Conservation (phyloP, 2,329 filamentous ascomycete species). For the Clonostachys chloroleuca region DNA sequence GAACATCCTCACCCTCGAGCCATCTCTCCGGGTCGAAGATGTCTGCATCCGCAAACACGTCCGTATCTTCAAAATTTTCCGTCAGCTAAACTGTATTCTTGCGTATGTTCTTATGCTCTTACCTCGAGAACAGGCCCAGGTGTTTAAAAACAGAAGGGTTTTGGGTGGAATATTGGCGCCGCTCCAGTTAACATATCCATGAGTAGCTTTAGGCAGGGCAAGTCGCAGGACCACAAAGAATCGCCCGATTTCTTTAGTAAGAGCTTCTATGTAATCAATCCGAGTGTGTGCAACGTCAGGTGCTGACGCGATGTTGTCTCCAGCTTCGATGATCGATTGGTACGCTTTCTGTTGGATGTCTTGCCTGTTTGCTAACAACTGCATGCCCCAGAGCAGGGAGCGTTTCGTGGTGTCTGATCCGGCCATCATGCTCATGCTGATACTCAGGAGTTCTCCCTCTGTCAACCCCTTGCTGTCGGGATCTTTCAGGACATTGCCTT, state of each 20-base stretch:
- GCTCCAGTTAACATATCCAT: conserved; percentile 13
- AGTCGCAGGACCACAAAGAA: conserved; percentile 64
- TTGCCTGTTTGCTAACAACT: conserved; percentile 15
- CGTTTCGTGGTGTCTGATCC: conserved; percentile 16
- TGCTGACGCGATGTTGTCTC: conserved; percentile 5
- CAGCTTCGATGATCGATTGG: conserved; percentile 7
- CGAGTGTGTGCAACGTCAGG: conserved; percentile 38
- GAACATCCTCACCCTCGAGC: conserved; percentile 21
- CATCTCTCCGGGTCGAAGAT: conserved; percentile 47
- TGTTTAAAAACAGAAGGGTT: conserved; percentile 31
- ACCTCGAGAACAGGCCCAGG: conserved; percentile 19
- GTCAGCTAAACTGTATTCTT: background rate
- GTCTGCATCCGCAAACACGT: conserved; percentile 60
- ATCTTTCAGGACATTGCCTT: conserved; percentile 63
- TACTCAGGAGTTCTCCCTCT: conserved; percentile 62
- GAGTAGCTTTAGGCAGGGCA: conserved; percentile 51
- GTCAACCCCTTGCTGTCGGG: conserved; percentile 58
- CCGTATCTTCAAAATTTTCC: conserved; percentile 32
- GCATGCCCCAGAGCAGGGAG: conserved; percentile 16
- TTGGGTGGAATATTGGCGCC: conserved; percentile 42
- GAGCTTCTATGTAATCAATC: conserved; percentile 57
- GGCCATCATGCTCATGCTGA: conserved; percentile 57
- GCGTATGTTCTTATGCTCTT: background rate
- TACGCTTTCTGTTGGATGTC: conserved; percentile 18
- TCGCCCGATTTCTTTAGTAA: conserved; percentile 60